Base-by-base conservation (phyloP, 2,329 filamentous ascomycete genomes). In the Sporothrix globosa region DNA sequence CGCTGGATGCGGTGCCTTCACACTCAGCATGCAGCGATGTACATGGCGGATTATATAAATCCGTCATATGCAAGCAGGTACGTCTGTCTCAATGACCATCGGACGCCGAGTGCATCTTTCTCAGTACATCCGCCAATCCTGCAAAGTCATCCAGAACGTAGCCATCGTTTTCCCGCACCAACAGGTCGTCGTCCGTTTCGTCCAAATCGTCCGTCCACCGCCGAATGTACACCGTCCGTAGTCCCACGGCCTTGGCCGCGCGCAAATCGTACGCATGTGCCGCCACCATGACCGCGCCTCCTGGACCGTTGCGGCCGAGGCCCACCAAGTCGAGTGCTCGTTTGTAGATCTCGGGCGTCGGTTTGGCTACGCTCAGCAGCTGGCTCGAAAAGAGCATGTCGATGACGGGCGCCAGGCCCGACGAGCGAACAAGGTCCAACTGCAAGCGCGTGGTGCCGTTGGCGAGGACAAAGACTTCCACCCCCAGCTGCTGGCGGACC, bases 211-310 rank as follows among this genome's bases (percentile, higher is more conserved):
- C 85, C 0, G 85, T 87, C 81, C 81, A 83, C 24, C 85, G 77
- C 73, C 82, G 78, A 3, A 88, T 77, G 74, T 87, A 87, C 0
- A 86, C 77, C 0, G 84, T 87, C 72, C 78, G 81, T 77, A 88
- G 81, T 0, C 86, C 85, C 5, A 81, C 77, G 0, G 74, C 74
- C 74, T 82, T 82, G 17, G 84, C 86, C 0, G 81, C 85, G 19
- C 83, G 77, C 27, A 84, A 68, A 75, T 87, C 86, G 74, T 85
- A 87, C 2, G 83, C 83, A 78, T 88, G 85, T 0, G 84, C 84
- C 3, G 85, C 85, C 2, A 87, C 83, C 81, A 85, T 79, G 11
- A 84, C 80, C 21, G 81, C 82, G 68, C 87, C 81, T n/a, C 84
- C 80, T 0, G 85, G 79, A 24, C 39, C 21, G 30, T 27, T 41